Evolutionary conservation across 2,329 filamentous ascomycete genomes (phyloP).

Genomic region (Aspergillus sp.): DNA sequence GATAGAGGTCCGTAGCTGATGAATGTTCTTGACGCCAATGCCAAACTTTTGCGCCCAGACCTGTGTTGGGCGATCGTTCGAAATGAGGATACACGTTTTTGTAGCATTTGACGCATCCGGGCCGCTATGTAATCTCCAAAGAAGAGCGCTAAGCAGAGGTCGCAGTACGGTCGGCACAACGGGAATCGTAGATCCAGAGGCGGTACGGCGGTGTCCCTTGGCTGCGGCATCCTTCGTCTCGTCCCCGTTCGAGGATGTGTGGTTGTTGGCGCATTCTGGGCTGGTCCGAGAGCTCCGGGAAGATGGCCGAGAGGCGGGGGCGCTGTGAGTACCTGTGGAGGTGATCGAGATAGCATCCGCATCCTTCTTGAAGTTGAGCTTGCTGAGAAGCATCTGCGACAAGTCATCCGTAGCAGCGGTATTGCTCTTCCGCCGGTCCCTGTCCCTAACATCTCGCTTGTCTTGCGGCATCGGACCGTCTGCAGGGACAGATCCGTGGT

Average conservation of each 20-base stretch:
- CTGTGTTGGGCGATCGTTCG: slow-evolving; percentile 50
- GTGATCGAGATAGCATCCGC: slow-evolving; percentile 43
- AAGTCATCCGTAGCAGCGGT: slow-evolving; percentile 41
- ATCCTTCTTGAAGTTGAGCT: slow-evolving; percentile 52
- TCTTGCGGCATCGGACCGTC: slow-evolving; percentile 24
- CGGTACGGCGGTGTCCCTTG: slow-evolving; percentile 38
- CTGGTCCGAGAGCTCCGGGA: slow-evolving; percentile 52
- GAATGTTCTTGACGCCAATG: slow-evolving; percentile 53
- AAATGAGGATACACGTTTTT: slow-evolving; percentile 48
- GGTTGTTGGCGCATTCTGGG: slow-evolving; percentile 44
- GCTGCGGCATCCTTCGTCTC: slow-evolving; percentile 27
- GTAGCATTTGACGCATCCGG: slow-evolving; percentile 38
- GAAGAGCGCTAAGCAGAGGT: slow-evolving; percentile 49
- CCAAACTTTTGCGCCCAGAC: slow-evolving; percentile 54
- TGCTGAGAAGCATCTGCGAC: slow-evolving; percentile 53
- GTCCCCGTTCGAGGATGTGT: slow-evolving; percentile 31
- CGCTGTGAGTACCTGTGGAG: slow-evolving; percentile 48
- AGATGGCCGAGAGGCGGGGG: slow-evolving; percentile 48
- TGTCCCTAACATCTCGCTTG: slow-evolving; percentile 27
- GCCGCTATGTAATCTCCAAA: slow-evolving; percentile 50
- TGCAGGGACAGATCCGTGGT: slow-evolving; percentile 20
- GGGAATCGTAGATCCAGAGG: slow-evolving; percentile 40
- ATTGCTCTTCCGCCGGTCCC: slow-evolving; percentile 29
- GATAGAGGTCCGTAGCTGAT: slow-evolving; percentile 52
- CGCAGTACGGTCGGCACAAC: slow-evolving; percentile 46